Base-by-base conservation (phyloP, 805 yeast species). In the Metschnikowia shivogae region DNA sequence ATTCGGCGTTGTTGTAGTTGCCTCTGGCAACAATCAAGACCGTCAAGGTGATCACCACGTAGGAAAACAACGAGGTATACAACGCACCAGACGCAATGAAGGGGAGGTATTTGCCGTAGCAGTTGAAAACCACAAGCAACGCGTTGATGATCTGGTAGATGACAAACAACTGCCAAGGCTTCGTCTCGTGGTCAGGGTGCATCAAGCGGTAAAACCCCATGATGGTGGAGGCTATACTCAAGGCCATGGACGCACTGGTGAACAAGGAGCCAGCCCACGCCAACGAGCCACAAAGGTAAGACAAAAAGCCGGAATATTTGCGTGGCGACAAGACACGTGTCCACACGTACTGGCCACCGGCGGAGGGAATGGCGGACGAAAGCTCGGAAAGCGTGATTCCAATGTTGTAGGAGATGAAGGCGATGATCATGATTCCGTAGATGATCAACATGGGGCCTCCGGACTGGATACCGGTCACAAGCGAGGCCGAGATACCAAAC, bases 261-360 rank as follows among this genome's bases (percentile, higher is more conserved):
- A 70, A 70, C 39, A 70, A 50, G 7, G 73, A 58, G 19, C 75
- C 74, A n/a, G 68, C 70, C 71, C 72, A 70, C 1, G 70, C 67
- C 45, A 70, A 59, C 3, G 68, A 58, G 5, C 74, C 75, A 47
- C 72, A 66, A 42, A 66, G 52, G 52, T 66, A 70, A 6, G 73
- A 70, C 51, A 62, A 60, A 44, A 70, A 66, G 10, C 65, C 52
- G 10, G 71, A 61, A 55, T 67, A 59, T 48, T 62, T 66, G 39
- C 61, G 55, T 2, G 74, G 74, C 13, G 73, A 66, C 44, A 70
- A 58, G 5, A 61, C 68, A 33, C 70, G 54, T 6, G 73, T 62
- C 74, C 74, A 70, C 40, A 64, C 68, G 49, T 70, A 68, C 56
- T 68, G 75, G 45, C 73, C 74, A 1, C 74, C 74, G 20, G 73